Percentiles rank a stretch among this genome's conserved stretches.
These are phyloP conservation scores for Amoeboaphelidium occidentale DNA, from an alignment of 371 early-diverging fungal genomes.

Conservation along the genomic window DNA sequence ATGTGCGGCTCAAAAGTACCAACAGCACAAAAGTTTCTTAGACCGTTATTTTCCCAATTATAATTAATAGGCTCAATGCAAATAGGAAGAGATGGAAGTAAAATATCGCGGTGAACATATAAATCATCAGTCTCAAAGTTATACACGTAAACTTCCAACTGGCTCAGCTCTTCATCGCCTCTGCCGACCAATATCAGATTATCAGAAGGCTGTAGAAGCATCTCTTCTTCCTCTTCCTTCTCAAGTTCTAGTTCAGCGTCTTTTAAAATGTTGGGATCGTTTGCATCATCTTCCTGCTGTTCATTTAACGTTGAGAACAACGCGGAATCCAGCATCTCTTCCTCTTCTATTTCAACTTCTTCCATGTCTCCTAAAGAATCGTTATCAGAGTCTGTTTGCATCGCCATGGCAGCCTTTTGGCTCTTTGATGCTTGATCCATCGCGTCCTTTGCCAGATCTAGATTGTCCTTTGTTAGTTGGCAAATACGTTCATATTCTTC, in stretches of 20 bases:
- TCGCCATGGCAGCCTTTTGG: not conserved
- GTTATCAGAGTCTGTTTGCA: not conserved
- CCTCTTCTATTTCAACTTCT: not conserved
- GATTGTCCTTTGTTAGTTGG: slow-evolving; percentile 32
- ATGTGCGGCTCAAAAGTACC: slow-evolving; percentile 89
- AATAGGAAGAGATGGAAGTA: slow-evolving; percentile 89
- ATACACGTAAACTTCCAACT: slow-evolving; percentile 72
- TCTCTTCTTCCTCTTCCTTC: slow-evolving; percentile 49
- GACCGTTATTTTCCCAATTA: not conserved
- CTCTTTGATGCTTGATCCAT: slow-evolving; percentile 21
- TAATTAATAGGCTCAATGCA: slow-evolving; percentile 34
- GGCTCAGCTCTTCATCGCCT: slow-evolving; percentile 83
- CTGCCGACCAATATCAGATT: slow-evolving; percentile 67
- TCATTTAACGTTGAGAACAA: slow-evolving; percentile 1
- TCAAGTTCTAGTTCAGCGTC: slow-evolving; percentile 27
- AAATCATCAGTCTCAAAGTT: slow-evolving; percentile 39
- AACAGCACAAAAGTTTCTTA: slow-evolving; percentile 58
- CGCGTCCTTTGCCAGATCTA: slow-evolving; percentile 42
- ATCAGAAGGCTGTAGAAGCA: slow-evolving; percentile 48
- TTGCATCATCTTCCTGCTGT: slow-evolving; percentile 18
- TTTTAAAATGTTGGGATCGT: slow-evolving; percentile 57
- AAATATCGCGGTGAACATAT: slow-evolving; percentile 89
- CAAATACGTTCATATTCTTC: slow-evolving; percentile 58
- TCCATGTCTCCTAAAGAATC: not conserved
- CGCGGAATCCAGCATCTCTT: not conserved